phyloP scores from a whole-genome alignment of 306 rosid species.

The Prunus salicina region DNA sequence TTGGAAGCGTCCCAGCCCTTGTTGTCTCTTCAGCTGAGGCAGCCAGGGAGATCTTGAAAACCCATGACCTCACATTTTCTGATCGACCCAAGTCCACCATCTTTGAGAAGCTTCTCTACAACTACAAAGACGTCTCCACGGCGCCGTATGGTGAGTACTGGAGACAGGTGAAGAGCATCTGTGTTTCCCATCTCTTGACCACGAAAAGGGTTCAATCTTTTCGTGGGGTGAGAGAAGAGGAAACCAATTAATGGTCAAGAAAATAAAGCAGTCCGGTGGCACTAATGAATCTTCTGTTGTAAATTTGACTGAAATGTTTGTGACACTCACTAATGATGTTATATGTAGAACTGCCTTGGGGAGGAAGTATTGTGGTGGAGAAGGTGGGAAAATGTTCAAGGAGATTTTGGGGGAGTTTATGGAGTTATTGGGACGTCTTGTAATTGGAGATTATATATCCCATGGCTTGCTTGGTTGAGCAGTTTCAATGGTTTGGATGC shows the following conservation, averaged over 20 bases:
- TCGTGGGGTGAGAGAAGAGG: constrained; percentile 27
- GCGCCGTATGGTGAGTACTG: neutral
- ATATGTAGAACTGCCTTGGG: constrained; percentile 48
- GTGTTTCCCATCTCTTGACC: constrained; percentile 28
- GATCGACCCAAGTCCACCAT: neutral
- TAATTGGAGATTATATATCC: constrained; percentile 47
- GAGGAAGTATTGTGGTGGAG: constrained; percentile 35
- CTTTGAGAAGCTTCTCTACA: neutral
- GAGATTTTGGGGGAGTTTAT: constrained; percentile 20
- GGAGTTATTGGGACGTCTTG: constrained; percentile 28
- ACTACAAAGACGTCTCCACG: neutral
- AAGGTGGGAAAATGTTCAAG: constrained; percentile 17
- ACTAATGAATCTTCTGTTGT: neutral
- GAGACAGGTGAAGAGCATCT: constrained; percentile 9
- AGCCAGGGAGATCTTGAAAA: neutral
- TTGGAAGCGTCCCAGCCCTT: constrained; percentile 22
- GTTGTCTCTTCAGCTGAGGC: neutral
- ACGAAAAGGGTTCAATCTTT: constrained; percentile 34
- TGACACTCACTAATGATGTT: constrained; percentile 30
- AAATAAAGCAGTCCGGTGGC: constrained; percentile 8
- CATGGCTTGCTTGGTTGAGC: constrained; percentile 50
- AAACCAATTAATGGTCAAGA: constrained; percentile 11
- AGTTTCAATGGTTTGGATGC: constrained; percentile 32
- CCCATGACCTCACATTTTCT: neutral
- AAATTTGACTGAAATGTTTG: constrained; percentile 37